A percentile compares a stretch with the other conserved stretches of the same genome.
Conservation (phyloP, 192 early-diverging fungal species). For the Backusella liffmaniae region DNA sequence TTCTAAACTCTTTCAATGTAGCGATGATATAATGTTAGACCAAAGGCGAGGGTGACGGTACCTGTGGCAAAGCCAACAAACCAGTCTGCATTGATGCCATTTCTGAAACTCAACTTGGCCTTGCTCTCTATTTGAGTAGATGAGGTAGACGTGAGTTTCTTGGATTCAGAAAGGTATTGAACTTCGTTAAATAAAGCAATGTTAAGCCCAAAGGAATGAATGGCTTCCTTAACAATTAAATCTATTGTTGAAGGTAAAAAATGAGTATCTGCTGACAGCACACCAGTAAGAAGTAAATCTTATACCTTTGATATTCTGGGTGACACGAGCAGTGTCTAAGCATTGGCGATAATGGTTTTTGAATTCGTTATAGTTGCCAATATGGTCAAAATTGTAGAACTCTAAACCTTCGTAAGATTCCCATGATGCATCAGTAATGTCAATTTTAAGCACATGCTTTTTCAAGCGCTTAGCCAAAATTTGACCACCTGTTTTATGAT, state of each 20-base stretch:
- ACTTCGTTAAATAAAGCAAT: constrained; percentile 33
- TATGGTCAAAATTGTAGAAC: constrained; percentile 50
- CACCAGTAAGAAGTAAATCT: background rate
- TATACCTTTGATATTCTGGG: constrained; percentile 30
- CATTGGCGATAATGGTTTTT: constrained; percentile 47
- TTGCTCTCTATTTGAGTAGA: background rate
- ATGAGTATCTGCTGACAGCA: background rate
- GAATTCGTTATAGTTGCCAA: constrained; percentile 42
- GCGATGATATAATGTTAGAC: constrained; percentile 11
- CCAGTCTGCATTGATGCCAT: background rate
- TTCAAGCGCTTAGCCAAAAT: constrained; percentile 50
- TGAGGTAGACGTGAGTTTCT: constrained; percentile 12
- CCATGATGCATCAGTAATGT: constrained; percentile 36
- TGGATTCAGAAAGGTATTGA: constrained; percentile 16
- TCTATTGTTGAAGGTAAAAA: constrained; percentile 1
- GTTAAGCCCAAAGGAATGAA: constrained; percentile 29
- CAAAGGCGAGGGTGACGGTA: constrained; percentile 13
- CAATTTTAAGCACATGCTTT: constrained; percentile 42
- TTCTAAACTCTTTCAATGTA: background rate
- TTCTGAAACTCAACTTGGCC: background rate
- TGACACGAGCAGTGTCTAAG: constrained; percentile 41
- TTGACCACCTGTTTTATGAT: constrained; percentile 40
- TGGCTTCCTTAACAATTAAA: constrained; percentile 26
- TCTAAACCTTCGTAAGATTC: constrained; percentile 41
- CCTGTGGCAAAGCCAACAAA: constrained; percentile 12